Base-by-base conservation (phyloP, 345 rosid genomes). In the Aquilaria sinensis region DNA sequence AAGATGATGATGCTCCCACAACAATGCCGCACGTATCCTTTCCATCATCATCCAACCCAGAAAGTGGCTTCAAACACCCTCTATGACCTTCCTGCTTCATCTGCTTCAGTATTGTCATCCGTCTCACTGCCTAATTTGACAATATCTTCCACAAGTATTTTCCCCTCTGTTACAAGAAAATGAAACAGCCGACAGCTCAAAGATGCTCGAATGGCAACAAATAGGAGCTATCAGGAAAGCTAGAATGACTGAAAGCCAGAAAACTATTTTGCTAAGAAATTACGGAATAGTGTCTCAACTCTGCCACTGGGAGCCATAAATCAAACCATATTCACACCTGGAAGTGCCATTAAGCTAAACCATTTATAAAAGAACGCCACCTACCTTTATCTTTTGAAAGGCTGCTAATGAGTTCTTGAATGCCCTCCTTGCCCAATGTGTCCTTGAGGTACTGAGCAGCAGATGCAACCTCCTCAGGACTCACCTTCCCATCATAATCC, bases 401-500 rank as follows among this genome's bases (percentile, higher is more conserved):
- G 63, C 78, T 91, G 74, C 86, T 74, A 16, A 91, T 85, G 56
- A 94, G 93, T 77, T 94, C 96, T 68, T 82, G 95, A 52, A 94
- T 78, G 59, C 97, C 97, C 68, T 91, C 96, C 79, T 85, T 94
- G 62, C 79, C 93, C 47, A 94, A 72, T 16, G 92, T 89, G 68
- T 90, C 87, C 73, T 90, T 90, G 12, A 94, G 77, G 78, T 78
- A 90, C 81, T 75, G 77, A 2, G 96, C 95, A 31, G 97, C 97
- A 32, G 88, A 75, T 53, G 96, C 96, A 52, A 95, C 99, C 74
- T 95, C 97, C 64, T 94, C 97, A 33, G 91, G 86, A 72, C 88
- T 83, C 71, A 91, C 96, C 75, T 95, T 95, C 37, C 97, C 97
- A 60, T 90, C 96, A 58, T 83, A 86, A 73, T 95, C 99, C 77